Evolutionary conservation across 768 basidiomycete species (phyloP).

Genomic region (Podaxis sp.): DNA sequence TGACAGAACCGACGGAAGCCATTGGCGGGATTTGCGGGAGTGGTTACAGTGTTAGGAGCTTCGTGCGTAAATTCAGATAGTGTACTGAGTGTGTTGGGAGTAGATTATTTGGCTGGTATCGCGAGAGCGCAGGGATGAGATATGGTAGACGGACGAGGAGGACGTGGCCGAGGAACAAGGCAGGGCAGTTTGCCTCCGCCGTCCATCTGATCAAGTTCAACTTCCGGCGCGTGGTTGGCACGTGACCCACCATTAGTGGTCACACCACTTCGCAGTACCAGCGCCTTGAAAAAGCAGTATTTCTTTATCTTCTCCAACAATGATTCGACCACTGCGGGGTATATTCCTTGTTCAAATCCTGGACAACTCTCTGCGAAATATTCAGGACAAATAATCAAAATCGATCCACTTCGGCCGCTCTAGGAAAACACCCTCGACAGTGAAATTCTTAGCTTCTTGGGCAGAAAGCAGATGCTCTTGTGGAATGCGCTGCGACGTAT

Average conservation of each 20-base stretch:
- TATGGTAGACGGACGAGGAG: background rate
- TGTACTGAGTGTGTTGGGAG: background rate
- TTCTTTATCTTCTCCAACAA: background rate
- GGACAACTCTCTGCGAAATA: background rate
- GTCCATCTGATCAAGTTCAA: conserved; percentile 9
- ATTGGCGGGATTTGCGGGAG: conserved; percentile 16
- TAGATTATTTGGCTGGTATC: background rate
- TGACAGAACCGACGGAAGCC: conserved; percentile 56
- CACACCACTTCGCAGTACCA: background rate
- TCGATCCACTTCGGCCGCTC: conserved; percentile 58
- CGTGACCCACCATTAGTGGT: background rate
- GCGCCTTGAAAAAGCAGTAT: background rate
- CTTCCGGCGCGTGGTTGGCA: conserved; percentile 3
- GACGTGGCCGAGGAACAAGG: background rate
- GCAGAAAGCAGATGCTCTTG: conserved; percentile 46
- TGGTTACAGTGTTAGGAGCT: background rate
- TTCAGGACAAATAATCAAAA: conserved; percentile 38
- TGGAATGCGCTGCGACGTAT: conserved; percentile 39
- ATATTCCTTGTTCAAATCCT: no score
- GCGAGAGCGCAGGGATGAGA: background rate
- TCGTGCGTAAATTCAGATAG: background rate
- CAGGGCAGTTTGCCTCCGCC: background rate
- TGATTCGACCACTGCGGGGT: background rate
- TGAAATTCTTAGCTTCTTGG: conserved; percentile 38
- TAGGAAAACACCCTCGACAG: conserved; percentile 49